phyloP scores from a whole-genome alignment of 345 rosid genomes.

The Sisymbrium altissimum region DNA sequence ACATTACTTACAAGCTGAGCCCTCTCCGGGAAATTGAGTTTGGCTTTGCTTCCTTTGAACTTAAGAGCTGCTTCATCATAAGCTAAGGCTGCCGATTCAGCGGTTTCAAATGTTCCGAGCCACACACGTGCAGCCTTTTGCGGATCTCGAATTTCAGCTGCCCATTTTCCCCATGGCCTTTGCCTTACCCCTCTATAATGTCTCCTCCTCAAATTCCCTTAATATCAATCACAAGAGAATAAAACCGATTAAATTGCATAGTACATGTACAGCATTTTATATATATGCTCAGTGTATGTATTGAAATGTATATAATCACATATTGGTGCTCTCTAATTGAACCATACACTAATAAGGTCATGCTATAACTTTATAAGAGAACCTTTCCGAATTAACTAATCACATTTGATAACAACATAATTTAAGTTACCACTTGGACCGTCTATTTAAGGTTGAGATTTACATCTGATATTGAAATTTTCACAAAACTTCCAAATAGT shows the following conservation, averaged over 20 bases:
- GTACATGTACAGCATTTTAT: not conserved
- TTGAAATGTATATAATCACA: not conserved
- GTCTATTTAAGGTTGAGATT: not conserved
- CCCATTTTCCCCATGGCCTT: constrained; percentile 73
- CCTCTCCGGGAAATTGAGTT: constrained; percentile 73
- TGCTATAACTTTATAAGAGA: not conserved
- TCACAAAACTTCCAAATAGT: not conserved
- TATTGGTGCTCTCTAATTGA: not conserved
- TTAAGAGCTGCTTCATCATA: constrained; percentile 76
- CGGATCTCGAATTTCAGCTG: constrained; percentile 62
- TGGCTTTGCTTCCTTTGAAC: constrained; percentile 83
- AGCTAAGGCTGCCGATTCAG: constrained; percentile 73
- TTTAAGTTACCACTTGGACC: not conserved
- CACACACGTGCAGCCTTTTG: constrained; percentile 61
- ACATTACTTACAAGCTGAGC: constrained; percentile 38
- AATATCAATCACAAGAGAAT: not conserved
- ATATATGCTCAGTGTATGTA: not conserved
- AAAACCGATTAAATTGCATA: not conserved
- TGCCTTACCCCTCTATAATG: constrained; percentile 65
- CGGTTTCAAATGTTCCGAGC: constrained; percentile 78
- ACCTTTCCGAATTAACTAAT: not conserved
- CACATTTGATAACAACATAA: not conserved
- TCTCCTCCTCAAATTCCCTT: constrained; percentile 40
- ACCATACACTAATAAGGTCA: not conserved
- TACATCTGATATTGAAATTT: not conserved